phyloP scores from a whole-genome alignment of 2,329 filamentous ascomycete genomes.

The Colletotrichum kahawae region DNA sequence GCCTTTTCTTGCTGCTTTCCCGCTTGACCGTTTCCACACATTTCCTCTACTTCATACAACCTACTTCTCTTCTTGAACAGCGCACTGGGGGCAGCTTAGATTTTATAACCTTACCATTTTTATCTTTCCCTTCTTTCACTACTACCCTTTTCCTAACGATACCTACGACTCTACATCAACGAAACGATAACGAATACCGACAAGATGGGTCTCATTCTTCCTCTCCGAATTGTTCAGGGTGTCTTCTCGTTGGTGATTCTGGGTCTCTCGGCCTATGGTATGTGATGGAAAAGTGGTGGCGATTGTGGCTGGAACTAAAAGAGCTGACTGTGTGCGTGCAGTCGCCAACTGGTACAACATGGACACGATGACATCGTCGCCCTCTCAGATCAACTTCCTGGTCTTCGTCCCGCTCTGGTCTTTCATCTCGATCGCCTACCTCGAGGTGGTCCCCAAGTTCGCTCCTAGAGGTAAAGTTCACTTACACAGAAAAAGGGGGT shows the following conservation, averaged over 20 bases:
- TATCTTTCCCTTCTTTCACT: neutral
- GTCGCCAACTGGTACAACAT: slow-evolving; percentile 66
- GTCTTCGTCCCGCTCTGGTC: slow-evolving; percentile 60
- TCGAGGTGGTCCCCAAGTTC: slow-evolving; percentile 55
- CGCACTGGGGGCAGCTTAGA: slow-evolving; percentile 22
- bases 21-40: slow-evolving; percentile 1
- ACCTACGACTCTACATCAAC: neutral
- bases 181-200: slow-evolving; percentile 22
- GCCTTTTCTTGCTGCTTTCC: slow-evolving; percentile 15
- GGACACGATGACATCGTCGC: slow-evolving; percentile 59
- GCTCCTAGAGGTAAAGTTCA: slow-evolving; percentile 41
- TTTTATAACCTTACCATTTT: slow-evolving; percentile 3
- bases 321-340: slow-evolving; percentile 32
- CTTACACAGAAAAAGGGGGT: no score
- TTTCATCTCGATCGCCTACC: slow-evolving; percentile 58
- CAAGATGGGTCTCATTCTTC: slow-evolving; percentile 48
- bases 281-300: slow-evolving; percentile 16
- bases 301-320: neutral
- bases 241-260: slow-evolving; percentile 52
- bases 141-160: neutral
- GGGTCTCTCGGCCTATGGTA: slow-evolving; percentile 55
- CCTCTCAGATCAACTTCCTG: slow-evolving; percentile 62
- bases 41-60: neutral
- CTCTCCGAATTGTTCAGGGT: slow-evolving; percentile 51
- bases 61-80: slow-evolving; percentile 17